Percentiles rank a stretch among this genome's conserved stretches.
These are phyloP conservation scores for Globisporangium takayamanum DNA, from an alignment of 352 stramenopile genomes.

Conservation along the genomic window DNA sequence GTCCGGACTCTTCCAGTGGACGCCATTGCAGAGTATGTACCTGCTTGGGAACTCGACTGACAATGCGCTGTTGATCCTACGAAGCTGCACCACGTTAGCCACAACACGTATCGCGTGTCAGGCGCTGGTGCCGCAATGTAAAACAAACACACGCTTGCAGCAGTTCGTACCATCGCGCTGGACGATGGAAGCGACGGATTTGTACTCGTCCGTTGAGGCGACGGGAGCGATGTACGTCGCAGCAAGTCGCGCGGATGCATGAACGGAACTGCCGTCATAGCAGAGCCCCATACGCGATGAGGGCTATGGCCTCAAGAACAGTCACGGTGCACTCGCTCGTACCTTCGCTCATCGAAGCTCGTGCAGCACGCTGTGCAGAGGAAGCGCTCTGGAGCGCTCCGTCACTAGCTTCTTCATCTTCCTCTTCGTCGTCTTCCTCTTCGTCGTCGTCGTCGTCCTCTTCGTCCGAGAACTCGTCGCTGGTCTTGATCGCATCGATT, in stretches of 20 bases:
- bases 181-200: conserved; percentile 35
- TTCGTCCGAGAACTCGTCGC: conserved; percentile 54
- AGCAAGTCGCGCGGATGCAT: conserved; percentile 35
- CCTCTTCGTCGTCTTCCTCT: conserved; percentile 25
- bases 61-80: conserved; percentile 54
- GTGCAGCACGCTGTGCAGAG: conserved; percentile 6
- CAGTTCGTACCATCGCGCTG: conserved; percentile 42
- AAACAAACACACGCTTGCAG: background rate
- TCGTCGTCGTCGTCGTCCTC: conserved; percentile 49
- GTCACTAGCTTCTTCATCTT: conserved; percentile 8
- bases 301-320: background rate
- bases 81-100: conserved; percentile 26
- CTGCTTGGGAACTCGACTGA: conserved; percentile 25
- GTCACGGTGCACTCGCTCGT: background rate
- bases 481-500: conserved; percentile 75
- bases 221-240: conserved; percentile 35
- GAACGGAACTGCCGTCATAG: conserved; percentile 10
- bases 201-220: conserved; percentile 16
- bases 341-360: conserved; percentile 22
- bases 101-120: too few species aligned
- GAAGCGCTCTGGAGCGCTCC: background rate
- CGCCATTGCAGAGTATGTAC: background rate
- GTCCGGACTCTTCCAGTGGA: too few species aligned
- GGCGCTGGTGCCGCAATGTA: too few species aligned
- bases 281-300: too few species aligned